Evolutionary conservation across 2,329 filamentous ascomycete genomes (phyloP).

Genomic region (Colletotrichum camelliae): DNA sequence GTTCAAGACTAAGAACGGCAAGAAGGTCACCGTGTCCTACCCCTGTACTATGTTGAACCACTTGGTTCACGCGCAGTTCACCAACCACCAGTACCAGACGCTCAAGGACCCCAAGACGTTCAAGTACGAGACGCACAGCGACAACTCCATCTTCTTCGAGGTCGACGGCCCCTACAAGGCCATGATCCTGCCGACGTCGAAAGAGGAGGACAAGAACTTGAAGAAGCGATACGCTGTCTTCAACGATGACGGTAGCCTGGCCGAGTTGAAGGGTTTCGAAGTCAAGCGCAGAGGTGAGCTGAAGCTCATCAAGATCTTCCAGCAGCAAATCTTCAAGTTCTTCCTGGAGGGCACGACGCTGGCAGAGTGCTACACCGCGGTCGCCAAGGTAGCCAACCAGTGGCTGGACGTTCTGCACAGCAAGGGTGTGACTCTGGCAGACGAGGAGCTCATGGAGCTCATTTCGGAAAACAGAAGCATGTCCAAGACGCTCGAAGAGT

Average conservation of each 20-base stretch:
- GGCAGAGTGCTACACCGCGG: slow-evolving; percentile 86
- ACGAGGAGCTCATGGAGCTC: slow-evolving; percentile 98
- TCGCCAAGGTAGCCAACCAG: slow-evolving; percentile 92
- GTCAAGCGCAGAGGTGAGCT: slow-evolving; percentile 96
- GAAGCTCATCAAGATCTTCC: slow-evolving; percentile 99
- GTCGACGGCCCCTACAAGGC: slow-evolving; percentile 97
- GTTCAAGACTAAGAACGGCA: slow-evolving; percentile 94
- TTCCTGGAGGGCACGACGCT: slow-evolving; percentile 92
- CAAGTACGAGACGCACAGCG: slow-evolving; percentile 95
- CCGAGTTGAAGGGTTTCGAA: slow-evolving; percentile 96
- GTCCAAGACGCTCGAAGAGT: slow-evolving; percentile 96
- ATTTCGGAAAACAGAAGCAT: slow-evolving; percentile 99
- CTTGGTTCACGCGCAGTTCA: slow-evolving; percentile 91
- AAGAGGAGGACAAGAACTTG: slow-evolving; percentile 99
- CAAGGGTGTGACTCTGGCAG: slow-evolving; percentile 86
- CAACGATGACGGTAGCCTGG: slow-evolving; percentile 94
- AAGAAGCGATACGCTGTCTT: slow-evolving; percentile 99
- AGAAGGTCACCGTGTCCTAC: slow-evolving; percentile 96
- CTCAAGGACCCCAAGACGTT: slow-evolving; percentile 79
- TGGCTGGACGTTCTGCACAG: slow-evolving; percentile 96
- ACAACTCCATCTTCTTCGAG: slow-evolving; percentile 99
- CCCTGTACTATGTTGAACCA: slow-evolving; percentile 99
- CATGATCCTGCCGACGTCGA: slow-evolving; percentile 96
- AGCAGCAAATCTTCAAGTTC: slow-evolving; percentile 99
- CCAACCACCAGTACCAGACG: slow-evolving; percentile 96